Conservation (phyloP, 2,329 filamentous ascomycete species). For the Plenodomus biglobosus region DNA sequence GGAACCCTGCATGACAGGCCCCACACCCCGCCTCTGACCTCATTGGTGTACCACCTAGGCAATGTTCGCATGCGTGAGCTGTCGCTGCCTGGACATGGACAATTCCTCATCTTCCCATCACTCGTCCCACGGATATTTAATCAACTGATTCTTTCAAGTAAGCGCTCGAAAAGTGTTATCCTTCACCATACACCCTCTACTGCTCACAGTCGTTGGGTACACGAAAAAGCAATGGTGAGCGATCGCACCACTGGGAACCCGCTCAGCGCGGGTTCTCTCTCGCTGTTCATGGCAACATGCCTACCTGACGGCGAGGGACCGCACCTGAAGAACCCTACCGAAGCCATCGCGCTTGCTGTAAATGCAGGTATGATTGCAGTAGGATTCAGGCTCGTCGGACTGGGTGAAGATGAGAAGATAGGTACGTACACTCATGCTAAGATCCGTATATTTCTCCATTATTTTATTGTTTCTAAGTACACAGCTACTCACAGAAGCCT, state of each 20-base stretch:
- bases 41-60: constrained; percentile 20
- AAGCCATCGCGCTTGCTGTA: constrained; percentile 79
- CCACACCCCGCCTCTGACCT: constrained; percentile 26
- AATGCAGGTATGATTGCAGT: constrained; percentile 82
- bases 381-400: constrained; percentile 77
- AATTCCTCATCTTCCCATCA: background rate
- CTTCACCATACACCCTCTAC: background rate
- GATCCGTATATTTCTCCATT: background rate
- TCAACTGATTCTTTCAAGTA: background rate
- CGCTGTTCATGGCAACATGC: constrained; percentile 48
- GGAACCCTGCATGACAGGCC: constrained; percentile 5
- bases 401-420: constrained; percentile 78
- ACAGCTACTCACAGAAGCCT: constrained; percentile 51
- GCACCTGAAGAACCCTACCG: constrained; percentile 68
- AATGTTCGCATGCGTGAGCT: constrained; percentile 4
- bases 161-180: background rate
- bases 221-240: constrained; percentile 25
- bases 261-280: constrained; percentile 48
- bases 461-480: constrained; percentile 15
- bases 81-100: constrained; percentile 8
- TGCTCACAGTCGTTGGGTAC: background rate
- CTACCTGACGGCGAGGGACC: constrained; percentile 45
- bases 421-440: constrained; percentile 50
- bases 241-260: constrained; percentile 44
- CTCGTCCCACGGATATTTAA: background rate